Evolutionary conservation across 441 rosid genomes (phyloP).

Genomic region (Mallotus repandus): DNA sequence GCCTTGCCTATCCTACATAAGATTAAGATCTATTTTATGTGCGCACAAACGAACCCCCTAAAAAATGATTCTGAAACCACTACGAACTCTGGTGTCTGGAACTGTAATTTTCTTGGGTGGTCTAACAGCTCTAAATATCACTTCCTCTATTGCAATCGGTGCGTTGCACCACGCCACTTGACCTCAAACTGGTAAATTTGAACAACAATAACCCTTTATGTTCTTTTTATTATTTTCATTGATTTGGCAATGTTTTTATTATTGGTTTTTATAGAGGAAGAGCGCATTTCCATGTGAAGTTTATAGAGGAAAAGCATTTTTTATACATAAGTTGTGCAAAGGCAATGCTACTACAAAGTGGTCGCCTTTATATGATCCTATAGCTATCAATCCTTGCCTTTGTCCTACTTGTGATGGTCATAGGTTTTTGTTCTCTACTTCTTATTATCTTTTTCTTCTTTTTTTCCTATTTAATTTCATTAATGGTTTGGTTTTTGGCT

Average conservation of each 20-base stretch:
- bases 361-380: constrained; percentile 84
- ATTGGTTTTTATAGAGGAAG: constrained; percentile 35
- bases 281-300: constrained; percentile 46
- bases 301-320: constrained; percentile 85
- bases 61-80: constrained; percentile 58
- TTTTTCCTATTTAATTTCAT: not conserved
- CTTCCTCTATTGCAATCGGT: constrained; percentile 45
- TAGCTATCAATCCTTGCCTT: constrained; percentile 72
- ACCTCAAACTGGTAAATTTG: constrained; percentile 47
- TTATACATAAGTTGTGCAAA: constrained; percentile 72
- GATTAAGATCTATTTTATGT: not conserved
- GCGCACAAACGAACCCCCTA: constrained; percentile 9
- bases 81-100: constrained; percentile 37
- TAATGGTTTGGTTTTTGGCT: not conserved
- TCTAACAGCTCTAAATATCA: constrained; percentile 45
- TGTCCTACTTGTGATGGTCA: constrained; percentile 94
- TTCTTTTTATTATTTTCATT: not conserved
- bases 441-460: not conserved
- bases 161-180: constrained; percentile 42
- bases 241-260: not conserved
- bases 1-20: no score
- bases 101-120: constrained; percentile 56
- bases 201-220: no score
- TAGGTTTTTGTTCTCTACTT: constrained; percentile 40
- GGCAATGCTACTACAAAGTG: constrained; percentile 67